A percentile compares a stretch with the other conserved stretches of the same genome.
Evolutionary conservation across 2,329 filamentous ascomycete species (phyloP).

Genomic region (Calonectria crousiana): DNA sequence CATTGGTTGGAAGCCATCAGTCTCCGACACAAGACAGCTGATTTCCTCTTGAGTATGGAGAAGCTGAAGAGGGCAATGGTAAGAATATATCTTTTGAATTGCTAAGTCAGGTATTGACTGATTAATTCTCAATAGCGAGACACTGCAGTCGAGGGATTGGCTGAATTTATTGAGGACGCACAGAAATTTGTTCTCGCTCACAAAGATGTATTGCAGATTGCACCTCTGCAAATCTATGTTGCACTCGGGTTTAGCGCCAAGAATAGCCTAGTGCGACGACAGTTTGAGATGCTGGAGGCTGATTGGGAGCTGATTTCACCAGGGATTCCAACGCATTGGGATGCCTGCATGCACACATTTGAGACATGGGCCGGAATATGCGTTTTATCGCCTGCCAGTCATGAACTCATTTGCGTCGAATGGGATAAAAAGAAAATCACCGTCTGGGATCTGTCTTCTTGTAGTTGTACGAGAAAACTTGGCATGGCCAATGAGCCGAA

Average conservation of each 20-base stretch:
- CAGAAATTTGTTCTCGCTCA: not conserved
- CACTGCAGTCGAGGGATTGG: not conserved
- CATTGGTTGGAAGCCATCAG: slow-evolving; percentile 59
- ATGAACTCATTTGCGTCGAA: not conserved
- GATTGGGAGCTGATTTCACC: not conserved
- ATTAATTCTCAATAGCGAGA: too few species aligned
- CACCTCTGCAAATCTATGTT: slow-evolving; percentile 17
- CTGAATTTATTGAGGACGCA: not conserved
- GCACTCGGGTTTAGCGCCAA: slow-evolving; percentile 19
- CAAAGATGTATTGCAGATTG: not conserved
- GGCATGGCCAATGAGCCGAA: too few species aligned
- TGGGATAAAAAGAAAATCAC: too few species aligned
- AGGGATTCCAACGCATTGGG: not conserved
- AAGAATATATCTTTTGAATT: too few species aligned
- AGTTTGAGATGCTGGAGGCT: not conserved
- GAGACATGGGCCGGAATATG: too few species aligned
- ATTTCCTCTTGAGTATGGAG: too few species aligned
- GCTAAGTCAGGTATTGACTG: too few species aligned
- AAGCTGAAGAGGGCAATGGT: too few species aligned
- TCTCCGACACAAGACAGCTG: slow-evolving; percentile 44
- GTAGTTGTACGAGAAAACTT: too few species aligned
- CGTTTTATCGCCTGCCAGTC: not conserved
- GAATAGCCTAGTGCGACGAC: not conserved
- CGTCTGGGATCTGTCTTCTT: too few species aligned
- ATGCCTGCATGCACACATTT: not conserved